Evolutionary conservation across 441 rosid genomes (phyloP).

Genomic region (Breynia disticha): DNA sequence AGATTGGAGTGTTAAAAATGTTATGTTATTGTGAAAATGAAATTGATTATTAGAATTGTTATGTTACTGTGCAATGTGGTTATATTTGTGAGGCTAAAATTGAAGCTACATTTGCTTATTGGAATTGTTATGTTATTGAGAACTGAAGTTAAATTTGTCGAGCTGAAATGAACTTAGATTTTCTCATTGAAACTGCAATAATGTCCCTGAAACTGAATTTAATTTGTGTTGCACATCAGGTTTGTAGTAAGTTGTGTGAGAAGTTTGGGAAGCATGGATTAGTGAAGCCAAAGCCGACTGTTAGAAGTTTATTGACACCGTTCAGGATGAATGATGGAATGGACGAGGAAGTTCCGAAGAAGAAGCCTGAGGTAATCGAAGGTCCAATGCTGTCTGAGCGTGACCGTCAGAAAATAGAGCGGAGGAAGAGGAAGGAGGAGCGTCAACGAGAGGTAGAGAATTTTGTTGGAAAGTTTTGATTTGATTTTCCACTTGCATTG

Average conservation of each 20-base stretch:
- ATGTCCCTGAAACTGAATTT: no score
- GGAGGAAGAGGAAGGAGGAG: slow-evolving; percentile 92
- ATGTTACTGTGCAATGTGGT: no score
- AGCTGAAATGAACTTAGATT: no score
- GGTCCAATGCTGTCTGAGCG: slow-evolving; percentile 89
- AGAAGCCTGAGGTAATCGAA: slow-evolving; percentile 77
- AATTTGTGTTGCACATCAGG: slow-evolving; percentile 32
- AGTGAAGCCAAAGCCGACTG: slow-evolving; percentile 58
- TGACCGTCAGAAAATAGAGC: slow-evolving; percentile 64
- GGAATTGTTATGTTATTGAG: no score
- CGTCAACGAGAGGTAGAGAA: slow-evolving; percentile 79
- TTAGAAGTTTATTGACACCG: slow-evolving; percentile 79
- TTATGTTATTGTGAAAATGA: neutral
- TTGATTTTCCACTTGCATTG: neutral
- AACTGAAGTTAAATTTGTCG: no score
- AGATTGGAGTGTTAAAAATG: no score
- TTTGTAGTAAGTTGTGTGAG: slow-evolving; percentile 64
- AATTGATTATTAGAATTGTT: no score
- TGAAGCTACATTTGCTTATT: no score
- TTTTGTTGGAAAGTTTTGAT: neutral
- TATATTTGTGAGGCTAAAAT: no score
- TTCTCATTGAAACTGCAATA: no score
- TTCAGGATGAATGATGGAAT: slow-evolving; percentile 92
- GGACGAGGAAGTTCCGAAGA: slow-evolving; percentile 85
- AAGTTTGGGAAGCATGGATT: slow-evolving; percentile 89